Conservation (phyloP, 2,329 filamentous ascomycete genomes). For the Endothia cerciana region DNA sequence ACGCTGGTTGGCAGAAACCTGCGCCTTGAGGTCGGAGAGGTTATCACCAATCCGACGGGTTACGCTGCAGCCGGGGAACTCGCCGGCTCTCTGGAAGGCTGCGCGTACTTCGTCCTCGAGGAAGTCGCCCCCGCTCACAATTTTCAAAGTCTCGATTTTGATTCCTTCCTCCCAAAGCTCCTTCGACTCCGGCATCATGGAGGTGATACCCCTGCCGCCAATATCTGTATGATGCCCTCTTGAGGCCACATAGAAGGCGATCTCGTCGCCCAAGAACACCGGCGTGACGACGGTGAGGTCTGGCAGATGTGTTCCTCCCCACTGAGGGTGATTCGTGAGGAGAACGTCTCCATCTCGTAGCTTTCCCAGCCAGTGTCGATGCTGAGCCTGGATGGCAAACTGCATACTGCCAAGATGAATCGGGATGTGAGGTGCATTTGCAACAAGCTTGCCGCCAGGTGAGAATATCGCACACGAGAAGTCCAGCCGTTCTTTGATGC, state of each 20-base stretch:
- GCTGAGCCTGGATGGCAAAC: conserved; percentile 44
- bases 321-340: conserved; percentile 44
- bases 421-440: conserved; percentile 47
- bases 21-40: conserved; percentile 49
- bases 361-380: conserved; percentile 39
- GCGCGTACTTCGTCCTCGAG: conserved; percentile 26
- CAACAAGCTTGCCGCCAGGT: conserved; percentile 45
- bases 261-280: conserved; percentile 38
- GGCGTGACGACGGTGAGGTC: conserved; percentile 47
- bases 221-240: conserved; percentile 48
- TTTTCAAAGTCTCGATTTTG: conserved; percentile 43
- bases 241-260: conserved; percentile 45
- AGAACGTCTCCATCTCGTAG: conserved; percentile 45
- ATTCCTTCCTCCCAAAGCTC: conserved; percentile 50
- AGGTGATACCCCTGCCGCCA: conserved; percentile 42
- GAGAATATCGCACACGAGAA: conserved; percentile 49
- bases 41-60: conserved; percentile 46
- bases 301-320: conserved; percentile 45
- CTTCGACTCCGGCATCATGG: conserved; percentile 47
- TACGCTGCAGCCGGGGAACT: conserved; percentile 42
- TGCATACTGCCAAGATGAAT: conserved; percentile 49
- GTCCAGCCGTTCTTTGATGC: conserved; percentile 48
- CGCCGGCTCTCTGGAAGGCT: conserved; percentile 35
- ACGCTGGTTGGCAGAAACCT: conserved; percentile 47
- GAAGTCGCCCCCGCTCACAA: conserved; percentile 43